phyloP scores from a whole-genome alignment of 164 flowering plant species.

The Liriodendron chinense region DNA sequence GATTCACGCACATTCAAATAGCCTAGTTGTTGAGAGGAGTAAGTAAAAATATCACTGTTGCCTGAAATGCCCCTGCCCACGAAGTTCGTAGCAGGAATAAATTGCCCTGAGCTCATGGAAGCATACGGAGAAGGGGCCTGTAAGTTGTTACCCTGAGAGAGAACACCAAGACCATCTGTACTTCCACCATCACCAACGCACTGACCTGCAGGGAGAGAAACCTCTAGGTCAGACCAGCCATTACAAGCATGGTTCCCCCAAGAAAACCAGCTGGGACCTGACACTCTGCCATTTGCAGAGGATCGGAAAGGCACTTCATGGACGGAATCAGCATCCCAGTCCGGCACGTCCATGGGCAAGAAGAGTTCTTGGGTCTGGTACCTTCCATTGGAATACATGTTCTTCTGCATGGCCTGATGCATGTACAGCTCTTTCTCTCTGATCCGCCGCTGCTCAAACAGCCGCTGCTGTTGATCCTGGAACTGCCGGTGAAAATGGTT shows the following conservation, averaged over 20 bases:
- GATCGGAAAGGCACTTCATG: slow-evolving; percentile 38
- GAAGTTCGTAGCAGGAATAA: slow-evolving; percentile 40
- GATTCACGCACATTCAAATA: slow-evolving; percentile 44
- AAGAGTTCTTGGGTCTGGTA: slow-evolving; percentile 43
- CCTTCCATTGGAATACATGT: slow-evolving; percentile 39
- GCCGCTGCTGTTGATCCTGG: slow-evolving; percentile 41
- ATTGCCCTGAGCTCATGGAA: slow-evolving; percentile 35
- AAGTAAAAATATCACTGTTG: slow-evolving; percentile 31
- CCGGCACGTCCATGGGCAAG: slow-evolving; percentile 27
- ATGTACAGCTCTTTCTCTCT: slow-evolving; percentile 41
- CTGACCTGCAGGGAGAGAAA: slow-evolving; percentile 29
- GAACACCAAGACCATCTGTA: slow-evolving; percentile 49
- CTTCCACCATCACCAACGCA: slow-evolving; percentile 38
- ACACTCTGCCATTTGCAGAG: slow-evolving; percentile 28
- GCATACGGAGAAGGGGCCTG: slow-evolving; percentile 30
- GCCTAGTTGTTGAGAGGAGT: slow-evolving; percentile 37
- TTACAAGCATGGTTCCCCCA: slow-evolving; percentile 38
- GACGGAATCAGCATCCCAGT: slow-evolving; percentile 43
- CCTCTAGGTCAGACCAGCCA: slow-evolving; percentile 48
- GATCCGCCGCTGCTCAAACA: slow-evolving; percentile 39
- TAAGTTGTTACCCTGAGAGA: slow-evolving; percentile 51
- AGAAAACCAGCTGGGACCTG: slow-evolving; percentile 53
- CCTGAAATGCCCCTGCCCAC: slow-evolving; percentile 31
- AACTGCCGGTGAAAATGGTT: slow-evolving; percentile 42
- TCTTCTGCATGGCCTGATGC: slow-evolving; percentile 40